phyloP scores from a whole-genome alignment of 2,329 filamentous ascomycete species.

The Fusarium lateritium region DNA sequence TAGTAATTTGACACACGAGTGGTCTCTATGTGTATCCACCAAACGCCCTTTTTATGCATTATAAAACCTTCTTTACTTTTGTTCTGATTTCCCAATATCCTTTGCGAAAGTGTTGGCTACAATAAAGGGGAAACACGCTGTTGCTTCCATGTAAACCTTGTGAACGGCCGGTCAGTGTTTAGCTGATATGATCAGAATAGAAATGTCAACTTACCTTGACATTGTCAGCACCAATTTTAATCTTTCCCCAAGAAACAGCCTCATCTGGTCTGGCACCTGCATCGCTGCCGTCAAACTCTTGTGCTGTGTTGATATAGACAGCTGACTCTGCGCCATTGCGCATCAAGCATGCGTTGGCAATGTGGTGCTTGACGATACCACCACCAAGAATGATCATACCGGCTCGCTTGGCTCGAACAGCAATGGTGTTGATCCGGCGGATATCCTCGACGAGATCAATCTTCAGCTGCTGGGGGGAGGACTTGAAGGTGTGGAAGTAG shows the following conservation, averaged over 20 bases:
- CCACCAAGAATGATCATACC: conserved; percentile 98
- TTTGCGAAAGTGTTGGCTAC: conserved; percentile 78
- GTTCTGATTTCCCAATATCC: conserved; percentile 52
- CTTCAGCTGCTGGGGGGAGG: conserved; percentile 83
- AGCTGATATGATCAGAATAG: neutral
- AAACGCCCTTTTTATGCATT: neutral
- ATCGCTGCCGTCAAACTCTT: conserved; percentile 98
- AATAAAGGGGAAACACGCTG: conserved; percentile 75
- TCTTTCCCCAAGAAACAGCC: conserved; percentile 98
- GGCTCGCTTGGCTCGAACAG: conserved; percentile 86
- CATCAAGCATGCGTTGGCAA: conserved; percentile 98
- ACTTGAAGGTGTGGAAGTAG: conserved; percentile 97
- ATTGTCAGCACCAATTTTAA: conserved; percentile 87
- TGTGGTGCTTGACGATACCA: conserved; percentile 97
- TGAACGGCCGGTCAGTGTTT: conserved; percentile 8
- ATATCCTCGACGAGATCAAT: conserved; percentile 97
- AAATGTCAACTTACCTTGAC: conserved; percentile 78
- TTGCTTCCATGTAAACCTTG: conserved; percentile 75
- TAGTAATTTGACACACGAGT: neutral
- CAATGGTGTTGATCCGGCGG: conserved; percentile 90
- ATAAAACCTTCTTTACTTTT: conserved; percentile 20
- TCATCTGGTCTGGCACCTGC: conserved; percentile 95
- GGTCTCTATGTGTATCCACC: neutral
- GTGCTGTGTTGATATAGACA: conserved; percentile 97
- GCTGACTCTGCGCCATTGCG: conserved; percentile 96